Percentiles rank a stretch among this genome's conserved stretches.
phyloP scores from a whole-genome alignment of 768 basidiomycete genomes.

The Rhodotorula graminis region DNA sequence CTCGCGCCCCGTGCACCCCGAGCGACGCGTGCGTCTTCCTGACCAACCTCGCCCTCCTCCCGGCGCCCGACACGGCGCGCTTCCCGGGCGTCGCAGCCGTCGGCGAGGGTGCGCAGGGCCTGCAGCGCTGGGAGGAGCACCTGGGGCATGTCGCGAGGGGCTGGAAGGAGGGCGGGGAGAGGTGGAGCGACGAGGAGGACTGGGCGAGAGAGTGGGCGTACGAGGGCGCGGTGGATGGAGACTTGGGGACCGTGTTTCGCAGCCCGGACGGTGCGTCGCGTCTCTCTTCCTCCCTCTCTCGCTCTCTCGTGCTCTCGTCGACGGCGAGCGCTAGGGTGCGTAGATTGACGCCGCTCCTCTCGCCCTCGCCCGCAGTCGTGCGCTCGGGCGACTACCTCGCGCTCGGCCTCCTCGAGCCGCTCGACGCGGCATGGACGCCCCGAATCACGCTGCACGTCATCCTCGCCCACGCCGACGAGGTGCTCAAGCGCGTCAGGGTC shows the following conservation, averaged over 20 bases:
- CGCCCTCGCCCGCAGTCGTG: slow-evolving; percentile 2
- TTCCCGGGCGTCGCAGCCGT: slow-evolving; percentile 15
- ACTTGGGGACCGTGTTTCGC: slow-evolving; percentile 33
- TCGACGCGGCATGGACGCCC: slow-evolving; percentile 19
- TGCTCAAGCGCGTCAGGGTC: background rate
- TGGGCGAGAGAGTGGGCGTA: slow-evolving; percentile 27
- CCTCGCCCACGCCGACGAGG: slow-evolving; percentile 18
- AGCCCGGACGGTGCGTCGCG: slow-evolving; percentile 33
- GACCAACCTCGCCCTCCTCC: slow-evolving; percentile 36
- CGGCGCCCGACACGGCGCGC: slow-evolving; percentile 25
- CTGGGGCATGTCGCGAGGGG: slow-evolving; percentile 10
- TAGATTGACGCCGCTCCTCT: background rate
- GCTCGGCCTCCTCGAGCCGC: slow-evolving; percentile 20
- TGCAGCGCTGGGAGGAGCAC: slow-evolving; percentile 26
- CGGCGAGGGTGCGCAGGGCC: no score
- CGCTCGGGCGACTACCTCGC: slow-evolving; percentile 34
- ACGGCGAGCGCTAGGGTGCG: no score
- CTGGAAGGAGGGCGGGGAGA: slow-evolving; percentile 11
- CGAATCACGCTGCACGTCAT: slow-evolving; percentile 3
- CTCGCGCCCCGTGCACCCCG: slow-evolving; percentile 20
- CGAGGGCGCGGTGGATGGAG: slow-evolving; percentile 33
- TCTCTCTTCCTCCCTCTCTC: background rate
- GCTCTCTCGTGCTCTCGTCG: no score
- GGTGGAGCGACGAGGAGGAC: slow-evolving; percentile 21
- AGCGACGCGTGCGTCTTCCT: slow-evolving; percentile 31